Percentiles rank a stretch among this genome's conserved stretches.
Conservation (phyloP, 495 filamentous ascomycete species). For the Bacidia rubella region DNA sequence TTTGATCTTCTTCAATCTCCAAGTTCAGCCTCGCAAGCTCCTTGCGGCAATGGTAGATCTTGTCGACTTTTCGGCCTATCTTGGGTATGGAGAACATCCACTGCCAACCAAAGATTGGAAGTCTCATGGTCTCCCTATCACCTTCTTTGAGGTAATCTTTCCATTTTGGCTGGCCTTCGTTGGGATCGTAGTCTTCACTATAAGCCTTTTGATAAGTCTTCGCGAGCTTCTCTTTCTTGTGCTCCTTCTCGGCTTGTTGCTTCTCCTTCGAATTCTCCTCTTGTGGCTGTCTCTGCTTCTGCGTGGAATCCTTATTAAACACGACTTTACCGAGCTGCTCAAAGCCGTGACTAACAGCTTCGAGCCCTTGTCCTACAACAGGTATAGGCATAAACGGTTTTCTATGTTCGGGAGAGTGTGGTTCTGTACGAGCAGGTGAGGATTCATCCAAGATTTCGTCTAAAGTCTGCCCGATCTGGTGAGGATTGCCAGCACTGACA, state of each 20-base stretch:
- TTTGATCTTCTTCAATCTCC: slow-evolving; percentile 87
- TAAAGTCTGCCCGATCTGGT: slow-evolving; percentile 62
- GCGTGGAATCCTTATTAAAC: slow-evolving; percentile 12
- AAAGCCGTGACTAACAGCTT: slow-evolving; percentile 47
- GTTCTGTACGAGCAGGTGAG: slow-evolving; percentile 19
- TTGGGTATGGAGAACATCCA: slow-evolving; percentile 73
- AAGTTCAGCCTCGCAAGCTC: slow-evolving; percentile 81
- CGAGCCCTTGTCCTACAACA: slow-evolving; percentile 29
- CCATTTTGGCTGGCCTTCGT: slow-evolving; percentile 65
- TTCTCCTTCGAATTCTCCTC: slow-evolving; percentile 27
- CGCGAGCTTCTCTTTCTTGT: slow-evolving; percentile 27
- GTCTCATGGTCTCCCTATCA: slow-evolving; percentile 72
- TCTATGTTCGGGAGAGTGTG: slow-evolving; percentile 20
- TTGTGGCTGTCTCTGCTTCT: slow-evolving; percentile 31
- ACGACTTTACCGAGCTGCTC: slow-evolving; percentile 44
- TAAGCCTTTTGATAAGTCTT: slow-evolving; percentile 59
- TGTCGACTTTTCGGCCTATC: slow-evolving; percentile 84
- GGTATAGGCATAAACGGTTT: slow-evolving; percentile 25
- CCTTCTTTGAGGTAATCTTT: slow-evolving; percentile 65
- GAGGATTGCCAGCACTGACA: slow-evolving; percentile 69
- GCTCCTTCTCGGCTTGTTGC: slow-evolving; percentile 11
- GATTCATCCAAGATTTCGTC: slow-evolving; percentile 49
- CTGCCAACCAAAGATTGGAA: slow-evolving; percentile 65
- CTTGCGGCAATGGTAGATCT: slow-evolving; percentile 79
- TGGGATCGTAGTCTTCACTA: slow-evolving; percentile 46